Conservation (phyloP, 2,329 filamentous ascomycete species). For the Epichloe scottii region DNA sequence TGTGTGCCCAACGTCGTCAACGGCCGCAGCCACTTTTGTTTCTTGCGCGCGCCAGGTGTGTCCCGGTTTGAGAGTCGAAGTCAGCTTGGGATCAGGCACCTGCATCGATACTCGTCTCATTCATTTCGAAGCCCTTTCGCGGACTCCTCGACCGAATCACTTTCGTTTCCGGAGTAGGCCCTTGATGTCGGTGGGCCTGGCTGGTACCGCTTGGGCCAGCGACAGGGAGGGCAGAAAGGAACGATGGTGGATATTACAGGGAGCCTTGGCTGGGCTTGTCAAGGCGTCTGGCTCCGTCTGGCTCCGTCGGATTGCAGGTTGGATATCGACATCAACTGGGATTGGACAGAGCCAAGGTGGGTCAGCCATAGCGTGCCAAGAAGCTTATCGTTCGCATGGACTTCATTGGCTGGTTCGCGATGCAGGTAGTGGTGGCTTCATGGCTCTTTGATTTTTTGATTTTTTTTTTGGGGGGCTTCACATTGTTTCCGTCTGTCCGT, state of each 20-base stretch:
- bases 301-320: background rate
- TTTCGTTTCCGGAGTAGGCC: background rate
- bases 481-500: too few relatives aligned
- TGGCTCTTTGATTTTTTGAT: background rate
- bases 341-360: background rate
- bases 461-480: background rate
- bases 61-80: too few relatives aligned
- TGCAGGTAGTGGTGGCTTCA: background rate
- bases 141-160: background rate
- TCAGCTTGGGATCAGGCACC: too few relatives aligned
- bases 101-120: background rate
- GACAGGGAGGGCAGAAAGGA: background rate
- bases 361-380: background rate
- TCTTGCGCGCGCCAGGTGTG: background rate
- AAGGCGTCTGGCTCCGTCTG: background rate
- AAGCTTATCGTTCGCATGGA: conserved; percentile 2
- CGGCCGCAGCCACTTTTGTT: background rate
- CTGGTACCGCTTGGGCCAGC: background rate
- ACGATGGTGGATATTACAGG: background rate
- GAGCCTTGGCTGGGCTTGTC: background rate
- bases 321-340: background rate
- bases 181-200: background rate
- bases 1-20: background rate
- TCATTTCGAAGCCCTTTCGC: background rate
- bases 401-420: background rate